Percentiles rank a stretch among this genome's conserved stretches.
These are phyloP conservation scores for Cynanchum wilfordii DNA, from an alignment of 257 asterid genomes.

Conservation along the genomic window DNA sequence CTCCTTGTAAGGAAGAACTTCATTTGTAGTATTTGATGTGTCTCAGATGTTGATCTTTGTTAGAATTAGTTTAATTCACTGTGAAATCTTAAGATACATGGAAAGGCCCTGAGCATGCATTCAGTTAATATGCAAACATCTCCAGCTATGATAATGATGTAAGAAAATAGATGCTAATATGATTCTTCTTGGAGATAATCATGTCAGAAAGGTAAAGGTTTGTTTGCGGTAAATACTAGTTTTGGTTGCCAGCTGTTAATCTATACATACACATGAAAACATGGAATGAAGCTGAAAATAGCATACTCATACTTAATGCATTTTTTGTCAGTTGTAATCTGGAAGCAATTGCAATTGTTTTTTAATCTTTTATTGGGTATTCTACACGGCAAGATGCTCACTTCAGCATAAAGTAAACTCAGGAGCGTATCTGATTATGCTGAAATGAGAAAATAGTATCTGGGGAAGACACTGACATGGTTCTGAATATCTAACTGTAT, in stretches of 20 bases:
- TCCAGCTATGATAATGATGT: background rate
- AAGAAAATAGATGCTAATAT: no score
- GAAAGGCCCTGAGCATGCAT: background rate
- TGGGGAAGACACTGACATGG: background rate
- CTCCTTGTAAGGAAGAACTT: slow-evolving; percentile 9
- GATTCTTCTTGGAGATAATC: background rate
- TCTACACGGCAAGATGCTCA: background rate
- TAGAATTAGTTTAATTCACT: background rate
- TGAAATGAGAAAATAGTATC: background rate
- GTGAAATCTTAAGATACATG: background rate
- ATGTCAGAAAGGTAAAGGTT: slow-evolving; percentile 1
- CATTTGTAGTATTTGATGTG: slow-evolving; percentile 7
- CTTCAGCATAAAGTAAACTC: background rate
- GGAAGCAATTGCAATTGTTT: background rate
- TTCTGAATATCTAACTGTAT: background rate
- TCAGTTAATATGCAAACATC: background rate
- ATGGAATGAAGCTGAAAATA: background rate
- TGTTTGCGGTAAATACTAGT: background rate
- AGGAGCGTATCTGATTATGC: background rate
- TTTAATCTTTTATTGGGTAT: background rate
- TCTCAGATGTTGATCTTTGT: background rate
- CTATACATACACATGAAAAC: background rate
- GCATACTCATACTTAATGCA: background rate
- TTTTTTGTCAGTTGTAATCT: background rate
- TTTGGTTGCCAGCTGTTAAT: background rate